These are phyloP conservation scores for Solanum gandarillasii DNA, from an alignment of 257 asterid species.

Conservation along the genomic window DNA sequence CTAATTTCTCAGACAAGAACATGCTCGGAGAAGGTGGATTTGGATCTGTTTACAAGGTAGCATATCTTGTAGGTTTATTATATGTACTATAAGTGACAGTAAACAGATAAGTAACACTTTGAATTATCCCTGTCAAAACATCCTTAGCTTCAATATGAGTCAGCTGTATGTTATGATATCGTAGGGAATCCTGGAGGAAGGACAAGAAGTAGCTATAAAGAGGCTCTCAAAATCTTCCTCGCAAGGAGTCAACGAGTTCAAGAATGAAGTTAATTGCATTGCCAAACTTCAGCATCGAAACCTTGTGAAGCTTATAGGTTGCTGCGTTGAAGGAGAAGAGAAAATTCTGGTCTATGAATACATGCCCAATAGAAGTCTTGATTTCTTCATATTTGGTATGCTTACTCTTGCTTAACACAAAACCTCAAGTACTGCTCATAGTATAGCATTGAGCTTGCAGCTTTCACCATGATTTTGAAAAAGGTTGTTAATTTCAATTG, in stretches of 20 bases:
- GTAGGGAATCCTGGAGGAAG: constrained; percentile 12
- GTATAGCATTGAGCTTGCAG: neutral
- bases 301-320: constrained; percentile 22
- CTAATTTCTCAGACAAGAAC: constrained; percentile 8
- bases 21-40: constrained; percentile 22
- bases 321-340: constrained; percentile 16
- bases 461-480: neutral
- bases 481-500: neutral
- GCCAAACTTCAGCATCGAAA: neutral
- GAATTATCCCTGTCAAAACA: neutral
- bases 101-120: neutral
- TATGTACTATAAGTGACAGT: neutral
- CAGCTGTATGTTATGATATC: neutral
- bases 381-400: constrained; percentile 22
- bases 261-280: constrained; percentile 14
- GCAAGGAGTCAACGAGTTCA: constrained; percentile 28
- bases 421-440: neutral
- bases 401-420: neutral
- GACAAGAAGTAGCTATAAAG: constrained; percentile 24
- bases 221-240: constrained; percentile 20
- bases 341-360: neutral
- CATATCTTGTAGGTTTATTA: neutral
- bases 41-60: constrained; percentile 24
- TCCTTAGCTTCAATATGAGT: neutral
- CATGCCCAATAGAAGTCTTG: constrained; percentile 12